Base-by-base conservation (phyloP, 495 filamentous ascomycete species). In the Aspergillus coremiiformis region DNA sequence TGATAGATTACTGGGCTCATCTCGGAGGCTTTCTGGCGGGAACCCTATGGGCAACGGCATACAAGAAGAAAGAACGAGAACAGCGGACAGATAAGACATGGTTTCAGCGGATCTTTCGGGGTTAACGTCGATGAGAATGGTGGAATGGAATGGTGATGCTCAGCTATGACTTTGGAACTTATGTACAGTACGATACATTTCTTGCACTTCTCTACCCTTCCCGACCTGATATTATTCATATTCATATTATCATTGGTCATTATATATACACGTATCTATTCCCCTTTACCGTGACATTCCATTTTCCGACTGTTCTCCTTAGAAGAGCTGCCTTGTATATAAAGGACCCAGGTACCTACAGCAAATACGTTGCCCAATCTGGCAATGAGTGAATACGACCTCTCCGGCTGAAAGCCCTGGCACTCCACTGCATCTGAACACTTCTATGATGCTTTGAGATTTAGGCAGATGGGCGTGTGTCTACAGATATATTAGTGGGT, bases 1-100 rank as follows among this genome's bases (percentile, higher is more conserved):
- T 49, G 20, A 66, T 87, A 39, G 88, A 95, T 58, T 70, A 90
- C 49, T 74, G 73, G 41, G 83, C 84, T n/a, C 89, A 95, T 73
- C 56, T 92, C 24, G 81, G 79, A 21, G 89, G 89, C 1, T 78
- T 83, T 54, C 58, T 72, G 1, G 62, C 68, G 3, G 86, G 86
- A 33, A 56, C 61, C 5, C 54, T 69, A 3, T 75, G 65, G 55
- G 68, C 66, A 4, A 48, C 58, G 24, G 37, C 56, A 3, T 61
- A 63, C 11, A 63, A 59, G 4, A 52, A 63, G 22, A 56, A 53
- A 41, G 41, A 41, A 35, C 44, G 59, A 47, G 55, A 58, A 52
- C 37, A 52, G 50, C 37, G 60, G 44, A 45, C 55, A 45, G 52
- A 58, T 4, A 50, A 20, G 45, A 27, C 49, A 6, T 60, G 55